These are phyloP conservation scores for Rhodotorula toruloides DNA, from an alignment of 768 basidiomycete genomes.

Conservation along the genomic window DNA sequence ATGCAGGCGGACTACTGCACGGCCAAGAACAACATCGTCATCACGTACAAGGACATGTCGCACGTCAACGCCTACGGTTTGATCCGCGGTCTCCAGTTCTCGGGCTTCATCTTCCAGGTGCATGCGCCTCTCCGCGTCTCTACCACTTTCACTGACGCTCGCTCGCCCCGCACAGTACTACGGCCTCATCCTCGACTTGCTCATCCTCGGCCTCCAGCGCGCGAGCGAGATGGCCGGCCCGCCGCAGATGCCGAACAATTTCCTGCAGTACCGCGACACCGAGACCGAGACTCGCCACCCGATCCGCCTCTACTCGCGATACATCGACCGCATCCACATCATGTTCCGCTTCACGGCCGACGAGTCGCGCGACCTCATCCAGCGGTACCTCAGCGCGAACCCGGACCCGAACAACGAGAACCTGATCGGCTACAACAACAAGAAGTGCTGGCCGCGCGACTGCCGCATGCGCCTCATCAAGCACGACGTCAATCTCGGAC, in stretches of 20 bases:
- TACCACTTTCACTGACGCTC: neutral
- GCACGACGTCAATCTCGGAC: slow-evolving; percentile 96
- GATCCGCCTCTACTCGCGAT: slow-evolving; percentile 95
- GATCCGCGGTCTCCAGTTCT: slow-evolving; percentile 96
- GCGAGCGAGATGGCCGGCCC: slow-evolving; percentile 99
- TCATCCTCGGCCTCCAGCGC: slow-evolving; percentile 93
- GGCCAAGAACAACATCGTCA: slow-evolving; percentile 93
- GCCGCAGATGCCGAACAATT: slow-evolving; percentile 94
- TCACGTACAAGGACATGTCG: slow-evolving; percentile 97
- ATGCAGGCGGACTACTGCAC: slow-evolving; percentile 86
- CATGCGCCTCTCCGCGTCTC: neutral
- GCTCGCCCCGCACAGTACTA: slow-evolving; percentile 46
- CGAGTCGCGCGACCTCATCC: slow-evolving; percentile 93
- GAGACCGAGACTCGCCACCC: slow-evolving; percentile 93
- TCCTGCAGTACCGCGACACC: slow-evolving; percentile 92
- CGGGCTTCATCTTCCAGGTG: slow-evolving; percentile 91
- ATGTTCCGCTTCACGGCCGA: slow-evolving; percentile 97
- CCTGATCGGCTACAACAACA: slow-evolving; percentile 98
- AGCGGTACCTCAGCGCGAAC: slow-evolving; percentile 92
- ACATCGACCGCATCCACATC: slow-evolving; percentile 89
- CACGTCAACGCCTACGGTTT: slow-evolving; percentile 96
- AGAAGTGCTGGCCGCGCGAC: slow-evolving; percentile 97
- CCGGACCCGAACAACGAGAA: slow-evolving; percentile 71
- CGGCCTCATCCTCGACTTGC: slow-evolving; percentile 86
- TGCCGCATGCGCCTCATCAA: slow-evolving; percentile 99